Base-by-base conservation (phyloP, 1,284 basidiomycete species). In the Leccinum subrobustum region DNA sequence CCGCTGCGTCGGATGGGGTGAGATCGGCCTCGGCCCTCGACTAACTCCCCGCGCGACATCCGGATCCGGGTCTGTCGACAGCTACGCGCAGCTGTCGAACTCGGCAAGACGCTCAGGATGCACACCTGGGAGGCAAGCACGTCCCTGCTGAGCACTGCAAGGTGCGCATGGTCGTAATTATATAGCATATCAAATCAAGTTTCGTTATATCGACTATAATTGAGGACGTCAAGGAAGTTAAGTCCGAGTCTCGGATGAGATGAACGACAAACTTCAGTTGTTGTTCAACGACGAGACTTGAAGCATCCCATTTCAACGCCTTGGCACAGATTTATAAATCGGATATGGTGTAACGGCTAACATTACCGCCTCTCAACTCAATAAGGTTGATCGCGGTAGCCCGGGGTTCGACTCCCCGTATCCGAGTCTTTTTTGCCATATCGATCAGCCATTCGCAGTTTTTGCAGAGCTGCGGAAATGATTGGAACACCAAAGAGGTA, bases 81-180 rank as follows among this genome's bases (percentile, higher is more conserved):
- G 69, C 79, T 93, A 11, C 77, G 78, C 16, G 81, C 82, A 1
- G 91, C 91, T 0, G 81, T 93, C 4, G 70, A 76, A 18, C 78
- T 91, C 2, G 79, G 80, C 2, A 93, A 93, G 68, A 84, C 91
- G 0, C 75, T 92, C 37, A 91, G 88, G 1, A 89, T 92, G 54
- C 91, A 93, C 67, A 92, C 90, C 0, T 81, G 90, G 3, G 89
- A 92, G 70, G 91, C 91, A 0, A 35, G 12, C 33, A 35, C 33
- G 11, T 35, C 33, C 33, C 31, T 33, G 31, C 31, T 11, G 31
- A 33, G 0, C 31, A 33, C 27, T 27, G 27, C 31, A 33, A 14
- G 33, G 33, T 35, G 33, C 33, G 33, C 33, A 35, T 35, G 33
- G 33, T 35, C 33, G 12, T 14, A 35, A 35, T 35, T 33, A 31